Percentiles rank a stretch among this genome's conserved stretches.
Conservation (phyloP, 352 stramenopile species). For the Phytopythium montanum region DNA sequence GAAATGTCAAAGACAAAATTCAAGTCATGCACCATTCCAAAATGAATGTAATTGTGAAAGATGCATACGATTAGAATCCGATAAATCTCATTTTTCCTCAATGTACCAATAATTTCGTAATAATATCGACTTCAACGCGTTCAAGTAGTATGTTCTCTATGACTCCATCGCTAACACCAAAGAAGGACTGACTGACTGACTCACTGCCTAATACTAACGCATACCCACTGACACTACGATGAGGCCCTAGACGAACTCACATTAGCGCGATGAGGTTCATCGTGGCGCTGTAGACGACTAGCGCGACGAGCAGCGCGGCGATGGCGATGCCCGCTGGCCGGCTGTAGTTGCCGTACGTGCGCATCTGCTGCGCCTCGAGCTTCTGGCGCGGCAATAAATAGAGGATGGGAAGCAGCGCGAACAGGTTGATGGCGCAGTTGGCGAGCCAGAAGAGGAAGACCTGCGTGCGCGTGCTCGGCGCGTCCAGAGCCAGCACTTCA, state of each 20-base stretch:
- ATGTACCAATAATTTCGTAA: too few species aligned
- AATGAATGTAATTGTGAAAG: too few species aligned
- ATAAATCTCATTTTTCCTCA: too few species aligned
- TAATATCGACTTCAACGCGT: too few species aligned
- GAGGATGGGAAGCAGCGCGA: slow-evolving; percentile 48
- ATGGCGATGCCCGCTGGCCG: slow-evolving; percentile 35
- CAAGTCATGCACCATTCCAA: too few species aligned
- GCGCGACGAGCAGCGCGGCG: slow-evolving; percentile 31
- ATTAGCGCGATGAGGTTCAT: slow-evolving; percentile 38
- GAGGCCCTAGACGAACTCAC: not conserved
- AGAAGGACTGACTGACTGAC: too few species aligned
- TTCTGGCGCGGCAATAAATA: slow-evolving; percentile 71
- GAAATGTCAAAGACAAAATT: too few species aligned
- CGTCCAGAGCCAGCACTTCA: slow-evolving; percentile 25
- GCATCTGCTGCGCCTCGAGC: slow-evolving; percentile 60
- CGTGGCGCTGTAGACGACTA: slow-evolving; percentile 34
- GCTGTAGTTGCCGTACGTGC: slow-evolving; percentile 45
- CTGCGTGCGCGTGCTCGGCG: slow-evolving; percentile 23
- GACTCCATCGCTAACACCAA: too few species aligned
- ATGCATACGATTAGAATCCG: too few species aligned
- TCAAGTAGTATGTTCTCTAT: too few species aligned
- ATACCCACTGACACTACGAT: not conserved
- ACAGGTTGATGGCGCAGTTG: slow-evolving; percentile 46
- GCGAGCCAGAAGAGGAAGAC: slow-evolving; percentile 40
- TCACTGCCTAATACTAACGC: not conserved